Conservation (phyloP, 805 yeast genomes). For the Starmerella stigmatis region DNA sequence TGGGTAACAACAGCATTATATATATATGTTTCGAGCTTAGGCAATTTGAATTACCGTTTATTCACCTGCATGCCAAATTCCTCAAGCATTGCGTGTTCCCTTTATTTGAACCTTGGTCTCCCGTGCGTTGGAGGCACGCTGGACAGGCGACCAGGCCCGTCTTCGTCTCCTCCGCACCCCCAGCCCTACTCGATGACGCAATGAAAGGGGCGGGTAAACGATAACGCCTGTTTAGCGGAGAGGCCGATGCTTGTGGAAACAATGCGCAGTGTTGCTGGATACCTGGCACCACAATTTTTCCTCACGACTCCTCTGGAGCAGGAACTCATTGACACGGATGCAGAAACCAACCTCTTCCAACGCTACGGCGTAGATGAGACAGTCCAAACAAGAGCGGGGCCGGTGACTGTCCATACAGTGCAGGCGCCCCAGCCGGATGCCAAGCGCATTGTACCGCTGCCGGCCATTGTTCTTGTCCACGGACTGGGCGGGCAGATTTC, state of each 20-base stretch:
- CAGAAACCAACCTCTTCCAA: constrained; percentile 4
- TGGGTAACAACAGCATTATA: too few species aligned
- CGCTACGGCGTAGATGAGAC: not conserved
- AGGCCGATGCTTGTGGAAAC: not conserved
- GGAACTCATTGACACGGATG: constrained; percentile 8
- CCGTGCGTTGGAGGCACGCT: too few species aligned
- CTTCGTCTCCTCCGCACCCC: too few species aligned
- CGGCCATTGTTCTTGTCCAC: constrained; percentile 60
- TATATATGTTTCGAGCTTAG: too few species aligned
- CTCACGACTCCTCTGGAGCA: constrained; percentile 12
- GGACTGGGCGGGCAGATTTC: constrained; percentile 86
- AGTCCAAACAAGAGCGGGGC: not conserved
- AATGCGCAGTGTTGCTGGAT: not conserved
- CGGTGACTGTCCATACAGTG: constrained; percentile 27
- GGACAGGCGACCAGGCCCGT: too few species aligned
- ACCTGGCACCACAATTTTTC: not conserved
- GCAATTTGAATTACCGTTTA: too few species aligned
- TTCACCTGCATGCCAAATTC: too few species aligned
- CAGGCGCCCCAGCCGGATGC: constrained; percentile 30
- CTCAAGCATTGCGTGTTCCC: too few species aligned
- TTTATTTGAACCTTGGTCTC: too few species aligned
- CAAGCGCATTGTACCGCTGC: constrained; percentile 34
- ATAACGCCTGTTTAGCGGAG: too few species aligned
- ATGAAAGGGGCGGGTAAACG: not conserved
- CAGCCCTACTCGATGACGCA: not conserved